Percentiles rank a stretch among this genome's conserved stretches.
phyloP scores from a whole-genome alignment of 192 early-diverging fungal species.

The Coemansia nantahalensis region DNA sequence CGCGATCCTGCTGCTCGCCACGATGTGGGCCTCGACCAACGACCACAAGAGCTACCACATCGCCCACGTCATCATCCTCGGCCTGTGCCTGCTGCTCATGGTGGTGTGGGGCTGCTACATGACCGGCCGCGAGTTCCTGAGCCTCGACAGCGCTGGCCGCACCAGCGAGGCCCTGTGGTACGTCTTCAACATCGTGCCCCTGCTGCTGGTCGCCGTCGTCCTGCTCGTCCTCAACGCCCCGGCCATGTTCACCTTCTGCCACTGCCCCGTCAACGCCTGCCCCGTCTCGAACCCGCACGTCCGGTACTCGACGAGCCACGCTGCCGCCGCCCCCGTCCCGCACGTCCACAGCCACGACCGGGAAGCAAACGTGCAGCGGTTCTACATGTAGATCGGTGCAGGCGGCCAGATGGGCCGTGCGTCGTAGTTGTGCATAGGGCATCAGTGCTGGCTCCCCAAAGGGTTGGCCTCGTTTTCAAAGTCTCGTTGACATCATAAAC shows the following conservation, averaged over 20 bases:
- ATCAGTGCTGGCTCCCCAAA: too few relatives aligned
- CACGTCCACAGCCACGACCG: conserved; percentile 22
- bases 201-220: conserved; percentile 41
- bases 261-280: conserved; percentile 47
- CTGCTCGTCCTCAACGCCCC: conserved; percentile 47
- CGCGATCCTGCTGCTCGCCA: conserved; percentile 19
- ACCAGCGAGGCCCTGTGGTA: conserved; percentile 53
- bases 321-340: conserved; percentile 1
- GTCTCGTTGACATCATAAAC: too few relatives aligned
- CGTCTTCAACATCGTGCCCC: conserved; percentile 39
- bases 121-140: conserved; percentile 44
- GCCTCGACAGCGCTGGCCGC: conserved; percentile 26
- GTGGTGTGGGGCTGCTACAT: conserved; percentile 43
- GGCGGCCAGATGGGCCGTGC: too few relatives aligned
- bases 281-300: conserved; percentile 46
- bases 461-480: too few relatives aligned
- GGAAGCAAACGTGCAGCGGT: conserved; percentile 27
- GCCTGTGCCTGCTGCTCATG: conserved; percentile 27
- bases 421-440: too few relatives aligned
- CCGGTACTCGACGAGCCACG: conserved; percentile 25
- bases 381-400: conserved; percentile 36
- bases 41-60: conserved; percentile 44
- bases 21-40: conserved; percentile 28
- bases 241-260: conserved; percentile 47
- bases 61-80: conserved; percentile 47